phyloP scores from a whole-genome alignment of 2,329 filamentous ascomycete species.

The Chalara sp. region DNA sequence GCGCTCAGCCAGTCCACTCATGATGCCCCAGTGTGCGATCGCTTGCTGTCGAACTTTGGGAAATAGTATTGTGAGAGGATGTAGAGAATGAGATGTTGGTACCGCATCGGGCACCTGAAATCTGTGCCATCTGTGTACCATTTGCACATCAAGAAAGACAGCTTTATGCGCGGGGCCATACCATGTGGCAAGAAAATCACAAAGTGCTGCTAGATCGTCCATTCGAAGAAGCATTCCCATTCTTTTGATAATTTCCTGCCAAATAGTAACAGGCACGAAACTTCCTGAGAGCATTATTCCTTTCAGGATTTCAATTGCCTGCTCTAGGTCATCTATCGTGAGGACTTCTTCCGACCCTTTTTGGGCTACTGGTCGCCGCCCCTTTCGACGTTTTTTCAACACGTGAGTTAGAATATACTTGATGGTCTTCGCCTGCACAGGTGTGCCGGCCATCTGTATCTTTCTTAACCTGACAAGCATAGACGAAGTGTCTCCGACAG shows the following conservation, averaged over 20 bases:
- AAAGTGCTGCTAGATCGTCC: conserved; percentile 43
- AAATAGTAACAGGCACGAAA: conserved; percentile 36
- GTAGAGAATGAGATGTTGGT: conserved; percentile 16
- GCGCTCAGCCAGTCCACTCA: conserved; percentile 10
- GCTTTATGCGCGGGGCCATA: conserved; percentile 25
- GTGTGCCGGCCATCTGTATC: conserved; percentile 39
- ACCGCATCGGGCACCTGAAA: conserved; percentile 11
- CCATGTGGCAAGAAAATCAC: conserved; percentile 38
- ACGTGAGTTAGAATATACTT: conserved; percentile 32
- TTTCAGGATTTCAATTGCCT: conserved; percentile 38
- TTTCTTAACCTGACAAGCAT: conserved; percentile 29
- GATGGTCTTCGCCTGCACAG: conserved; percentile 37
- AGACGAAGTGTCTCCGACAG: conserved; percentile 26
- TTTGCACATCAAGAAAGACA: neutral
- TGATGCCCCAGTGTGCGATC: conserved; percentile 44
- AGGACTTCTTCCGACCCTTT: neutral
- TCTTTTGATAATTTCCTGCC: conserved; percentile 52
- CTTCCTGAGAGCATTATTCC: conserved; percentile 37
- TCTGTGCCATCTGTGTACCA: conserved; percentile 7
- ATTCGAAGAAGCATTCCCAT: conserved; percentile 50
- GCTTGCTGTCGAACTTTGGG: conserved; percentile 34
- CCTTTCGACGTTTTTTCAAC: conserved; percentile 31
- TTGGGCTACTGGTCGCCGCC: conserved; percentile 12
- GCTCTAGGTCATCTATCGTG: conserved; percentile 26
- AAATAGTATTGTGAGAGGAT: conserved; percentile 36